A percentile compares a stretch with the other conserved stretches of the same genome.
These are phyloP conservation scores for Colletotrichum sp. DNA, from an alignment of 2,329 filamentous ascomycete genomes.

Conservation along the genomic window DNA sequence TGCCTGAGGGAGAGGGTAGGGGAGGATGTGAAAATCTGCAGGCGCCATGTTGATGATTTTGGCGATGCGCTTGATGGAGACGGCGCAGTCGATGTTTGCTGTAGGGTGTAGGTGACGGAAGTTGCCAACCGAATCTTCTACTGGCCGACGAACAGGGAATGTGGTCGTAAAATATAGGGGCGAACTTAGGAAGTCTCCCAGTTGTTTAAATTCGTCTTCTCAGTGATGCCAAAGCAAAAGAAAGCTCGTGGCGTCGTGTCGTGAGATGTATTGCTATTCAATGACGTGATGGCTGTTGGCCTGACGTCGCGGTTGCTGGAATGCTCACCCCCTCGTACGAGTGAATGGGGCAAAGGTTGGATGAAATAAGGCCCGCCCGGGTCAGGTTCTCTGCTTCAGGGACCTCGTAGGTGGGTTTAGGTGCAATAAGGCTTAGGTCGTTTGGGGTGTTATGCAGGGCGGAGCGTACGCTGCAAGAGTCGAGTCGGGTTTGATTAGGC, in stretches of 20 bases:
- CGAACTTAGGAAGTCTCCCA: background rate
- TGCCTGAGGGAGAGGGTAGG: background rate
- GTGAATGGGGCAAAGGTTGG: background rate
- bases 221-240: background rate
- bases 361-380: background rate
- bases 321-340: background rate
- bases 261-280: background rate
- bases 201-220: background rate
- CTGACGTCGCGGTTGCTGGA: background rate
- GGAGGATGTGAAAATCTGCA: background rate
- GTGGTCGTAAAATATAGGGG: background rate
- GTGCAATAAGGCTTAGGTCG: background rate
- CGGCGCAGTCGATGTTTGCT: background rate
- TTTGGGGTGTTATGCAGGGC: background rate
- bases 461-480: background rate
- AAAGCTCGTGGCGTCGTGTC: background rate
- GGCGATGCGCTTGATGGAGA: background rate
- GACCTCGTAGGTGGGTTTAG: background rate
- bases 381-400: background rate
- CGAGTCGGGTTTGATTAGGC: background rate
- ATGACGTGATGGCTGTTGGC: constrained; percentile 6
- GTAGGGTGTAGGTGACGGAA: background rate
- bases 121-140: background rate
- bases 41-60: background rate
- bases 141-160: background rate